phyloP scores from a whole-genome alignment of 148 eudicot genomes.

The Chenopodium album region DNA sequence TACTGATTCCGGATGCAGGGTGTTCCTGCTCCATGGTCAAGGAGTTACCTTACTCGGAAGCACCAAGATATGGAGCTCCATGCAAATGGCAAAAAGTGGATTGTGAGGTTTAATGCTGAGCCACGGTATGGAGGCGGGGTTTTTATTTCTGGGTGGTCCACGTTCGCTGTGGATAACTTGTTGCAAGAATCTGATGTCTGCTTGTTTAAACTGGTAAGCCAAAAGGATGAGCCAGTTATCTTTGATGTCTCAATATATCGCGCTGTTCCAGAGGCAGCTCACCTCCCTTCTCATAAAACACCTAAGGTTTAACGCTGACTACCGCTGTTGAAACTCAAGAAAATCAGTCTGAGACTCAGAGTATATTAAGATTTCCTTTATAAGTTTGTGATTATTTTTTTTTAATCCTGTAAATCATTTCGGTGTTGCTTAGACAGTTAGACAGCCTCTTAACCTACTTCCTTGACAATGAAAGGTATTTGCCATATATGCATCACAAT shows the following conservation, averaged over 20 bases:
- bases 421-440: neutral
- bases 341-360: neutral
- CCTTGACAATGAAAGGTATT: no score
- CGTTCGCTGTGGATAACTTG: conserved; percentile 21
- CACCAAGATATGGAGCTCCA: conserved; percentile 22
- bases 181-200: conserved; percentile 28
- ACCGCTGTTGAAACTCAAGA: neutral
- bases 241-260: conserved; percentile 20
- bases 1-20: conserved; percentile 11
- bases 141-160: conserved; percentile 27
- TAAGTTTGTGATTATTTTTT: neutral
- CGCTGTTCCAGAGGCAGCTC: neutral
- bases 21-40: conserved; percentile 20
- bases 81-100: conserved; percentile 23
- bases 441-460: neutral
- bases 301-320: neutral
- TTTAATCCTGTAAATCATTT: neutral
- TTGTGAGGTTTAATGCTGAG: neutral
- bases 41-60: neutral
- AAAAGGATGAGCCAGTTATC: conserved; percentile 10
- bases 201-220: conserved; percentile 18
- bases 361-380: neutral
- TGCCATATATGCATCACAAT: no score
- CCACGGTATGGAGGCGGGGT: conserved; percentile 1
- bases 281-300: neutral